Evolutionary conservation across 208 protist species (phyloP), one percentile per base, ranked within the genome.

Genomic region (Acanthamoeba culbertsoni): DNA sequence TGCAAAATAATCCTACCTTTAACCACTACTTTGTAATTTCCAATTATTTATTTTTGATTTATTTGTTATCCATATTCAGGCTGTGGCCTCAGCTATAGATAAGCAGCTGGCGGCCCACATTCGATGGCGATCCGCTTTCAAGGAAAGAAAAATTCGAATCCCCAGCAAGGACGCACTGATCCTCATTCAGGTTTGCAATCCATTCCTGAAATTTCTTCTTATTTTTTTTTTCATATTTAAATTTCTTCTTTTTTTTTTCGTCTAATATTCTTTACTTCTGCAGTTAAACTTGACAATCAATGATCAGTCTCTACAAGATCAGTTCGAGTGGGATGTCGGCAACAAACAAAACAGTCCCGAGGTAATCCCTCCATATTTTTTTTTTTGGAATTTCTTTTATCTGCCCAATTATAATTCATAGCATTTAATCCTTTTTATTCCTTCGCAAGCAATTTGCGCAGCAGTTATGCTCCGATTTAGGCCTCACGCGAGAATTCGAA

Each of bases 141-240:
- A n/a, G 16, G 46, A 86, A 33, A 20, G 57, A 33, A 53, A 86
- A 33, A 86, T 86, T 28, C 77, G 51, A 6, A 86, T 86, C 43
- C 77, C 77, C 18, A 86, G 77, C 77, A 86, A 86, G 35, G 77
- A 91, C 42, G 48, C 84, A 20, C 84, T 91, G 53, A 91, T 91
- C 35, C 84, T 91, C 57, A 91, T 91, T n/a, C 84, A 91, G 84
- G 84, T 71, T n/a, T n/a, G n/a, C n/a, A n/a, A n/a, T n/a, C n/a
- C n/a, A 91, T 37, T 68, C 33, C 16, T 46, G 6, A 14, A 2
- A 0, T 0, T 73, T 91, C 40, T 14, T 68, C 46, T 91, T 71
- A 5, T 91, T 45, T 40, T 91, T 40, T 12, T 91, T 53, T n/a
- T 71, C 71, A 45, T 91, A 37, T 59, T 59, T 62, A 18, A 12